A percentile compares a stretch with the other conserved stretches of the same genome.
Evolutionary conservation across 306 rosid species (phyloP).

Genomic region (Chamaecrista fasciculata): DNA sequence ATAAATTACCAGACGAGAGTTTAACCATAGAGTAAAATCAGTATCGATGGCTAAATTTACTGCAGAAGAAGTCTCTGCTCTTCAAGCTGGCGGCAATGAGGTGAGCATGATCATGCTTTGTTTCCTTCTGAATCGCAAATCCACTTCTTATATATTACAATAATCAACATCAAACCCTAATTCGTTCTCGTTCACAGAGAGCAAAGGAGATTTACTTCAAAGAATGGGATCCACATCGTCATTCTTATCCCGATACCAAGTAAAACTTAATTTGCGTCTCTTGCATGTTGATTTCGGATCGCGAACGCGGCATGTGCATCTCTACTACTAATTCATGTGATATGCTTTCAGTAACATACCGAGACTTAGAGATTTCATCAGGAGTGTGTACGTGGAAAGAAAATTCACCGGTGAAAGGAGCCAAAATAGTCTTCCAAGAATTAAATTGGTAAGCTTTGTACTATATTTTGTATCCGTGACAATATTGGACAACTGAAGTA

Average conservation of each 20-base stretch:
- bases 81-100: constrained; percentile 93
- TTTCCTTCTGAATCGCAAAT: not conserved
- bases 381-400: constrained; percentile 64
- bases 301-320: constrained; percentile 7
- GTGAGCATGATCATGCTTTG: constrained; percentile 35
- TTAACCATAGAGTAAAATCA: constrained; percentile 88
- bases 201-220: constrained; percentile 73
- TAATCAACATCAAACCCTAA: constrained; percentile 14
- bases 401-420: constrained; percentile 63
- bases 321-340: constrained; percentile 36
- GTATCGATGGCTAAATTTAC: constrained; percentile 81
- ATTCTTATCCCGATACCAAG: constrained; percentile 69
- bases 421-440: constrained; percentile 38
- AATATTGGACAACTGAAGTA: too few species aligned
- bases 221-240: constrained; percentile 64
- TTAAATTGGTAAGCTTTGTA: constrained; percentile 57
- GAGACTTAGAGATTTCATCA: constrained; percentile 73
- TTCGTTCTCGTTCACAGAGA: constrained; percentile 56
- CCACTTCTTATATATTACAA: not conserved
- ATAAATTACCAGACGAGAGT: constrained; percentile 73
- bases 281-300: not conserved
- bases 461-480: too few species aligned
- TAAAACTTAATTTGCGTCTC: constrained; percentile 22
- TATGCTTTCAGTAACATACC: constrained; percentile 58
- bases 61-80: constrained; percentile 72